Evolutionary conservation across 2,329 filamentous ascomycete species (phyloP), one percentile per base, ranked within the genome.

Genomic region (Parascedosporium putredinis): DNA sequence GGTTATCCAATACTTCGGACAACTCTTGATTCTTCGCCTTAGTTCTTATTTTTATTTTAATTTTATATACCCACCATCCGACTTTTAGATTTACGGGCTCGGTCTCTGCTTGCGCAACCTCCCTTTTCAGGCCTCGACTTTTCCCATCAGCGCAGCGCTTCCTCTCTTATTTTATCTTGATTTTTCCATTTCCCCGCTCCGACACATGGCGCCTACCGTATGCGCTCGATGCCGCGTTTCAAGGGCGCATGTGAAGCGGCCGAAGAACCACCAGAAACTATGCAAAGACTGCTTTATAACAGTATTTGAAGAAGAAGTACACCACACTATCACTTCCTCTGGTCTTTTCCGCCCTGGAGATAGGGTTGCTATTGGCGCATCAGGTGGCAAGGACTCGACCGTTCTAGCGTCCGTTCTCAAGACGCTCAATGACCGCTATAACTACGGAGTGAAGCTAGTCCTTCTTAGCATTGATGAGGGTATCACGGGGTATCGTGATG

Each of bases 361-460:
- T 64, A 81, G 78, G 53, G 79, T 98, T 34, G 94, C 93, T 6
- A 96, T 98, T 60, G 94, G 93, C 40, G 93, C 94, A 45, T 96
- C 90, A 1, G 93, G 93, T 50, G 93, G 93, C 58, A 98, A 98
- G 68, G 93, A 98, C 66, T 96, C 89, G 48, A 98, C 93, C 0
- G 93, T 98, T 0, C 75, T 98, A 9, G 93, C 93, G 4, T 94
- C 89, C 0, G 90, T 98, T 0, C 75, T 98, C 48, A 96, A 96
- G 65, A 95, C 89, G 0, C 73, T 98, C 3, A 97, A 98, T 59
- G 88, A 95, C 63, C 81, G 90, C 43, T 81, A 96, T 63, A 73
- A 83, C 56, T 97, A 97, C 64, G 87, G 85, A 1, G 71, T 98
- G 4, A 81, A 97, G 40, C 75, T 98, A 2, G 78, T 94, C 0